Base-by-base conservation (phyloP, 352 stramenopile species). In the Phytopythium helicoides region DNA sequence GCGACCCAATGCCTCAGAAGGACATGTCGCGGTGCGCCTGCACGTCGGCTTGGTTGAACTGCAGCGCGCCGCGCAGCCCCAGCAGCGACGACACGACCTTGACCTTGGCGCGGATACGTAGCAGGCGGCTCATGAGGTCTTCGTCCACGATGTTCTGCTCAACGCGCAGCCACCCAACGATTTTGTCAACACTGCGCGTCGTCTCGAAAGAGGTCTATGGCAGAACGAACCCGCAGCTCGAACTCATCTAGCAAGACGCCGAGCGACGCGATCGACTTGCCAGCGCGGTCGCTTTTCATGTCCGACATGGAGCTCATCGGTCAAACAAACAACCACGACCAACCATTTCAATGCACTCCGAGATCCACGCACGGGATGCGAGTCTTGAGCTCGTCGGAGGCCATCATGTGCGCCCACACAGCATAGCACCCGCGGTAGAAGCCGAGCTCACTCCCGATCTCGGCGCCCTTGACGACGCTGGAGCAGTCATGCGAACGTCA, bases 1-100 rank as follows among this genome's bases (percentile, higher is more conserved):
- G 21, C 18, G 15, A 22, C 23, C 23, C 3, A 16, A 19, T 21
- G 31, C 1, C 33, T 69, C 33, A 93, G 50, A 93, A 93, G 3
- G 80, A 91, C 83, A 93, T 91, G 59, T 91, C 85, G 62, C 91
- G 91, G 62, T 93, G 83, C 21, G 78, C 78, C 37, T 85, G 55
- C 14, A 87, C 64, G 42, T 89, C 75, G 22, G 84, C 70, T 19
- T 81, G 54, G 46, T 64, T 91, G 68, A 87, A 93, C 33, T 89
- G 72, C 34, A 93, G 64, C 6, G 53, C 61, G 23, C 66, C 55
- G 37, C 77, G 77, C 41, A 89, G 48, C 0, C 76, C 74, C 16
- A 86, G 45, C 39, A 88, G 69, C 26, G 79, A 66, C 18, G 68
- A 84, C 45, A 92, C 86, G 23, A 92, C 68, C 45, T 94, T 94